Percentiles rank a stretch among this genome's conserved stretches.
Conservation (phyloP, 352 stramenopile species). For the Peronospora belbahrii region DNA sequence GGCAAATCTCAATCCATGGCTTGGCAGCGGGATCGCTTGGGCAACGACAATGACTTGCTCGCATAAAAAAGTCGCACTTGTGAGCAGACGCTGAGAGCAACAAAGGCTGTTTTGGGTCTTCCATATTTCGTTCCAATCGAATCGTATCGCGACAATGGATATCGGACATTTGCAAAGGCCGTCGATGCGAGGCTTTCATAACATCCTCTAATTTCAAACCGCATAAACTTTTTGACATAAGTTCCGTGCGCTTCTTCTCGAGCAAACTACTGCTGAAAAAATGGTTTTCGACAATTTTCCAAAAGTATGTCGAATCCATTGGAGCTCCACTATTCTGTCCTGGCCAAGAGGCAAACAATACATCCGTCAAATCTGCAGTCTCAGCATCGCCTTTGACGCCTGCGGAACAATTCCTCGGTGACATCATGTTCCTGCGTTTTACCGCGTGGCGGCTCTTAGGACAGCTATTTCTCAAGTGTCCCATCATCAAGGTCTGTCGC, state of each 20-base stretch:
- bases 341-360: slow-evolving; percentile 79
- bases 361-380: slow-evolving; percentile 44
- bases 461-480: slow-evolving; percentile 57
- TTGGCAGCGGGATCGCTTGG: slow-evolving; percentile 43
- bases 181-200: slow-evolving; percentile 28
- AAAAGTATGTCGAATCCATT: slow-evolving; percentile 76
- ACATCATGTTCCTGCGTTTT: slow-evolving; percentile 36
- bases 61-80: slow-evolving; percentile 78
- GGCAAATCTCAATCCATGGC: slow-evolving; percentile 38
- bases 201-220: slow-evolving; percentile 65
- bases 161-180: slow-evolving; percentile 27
- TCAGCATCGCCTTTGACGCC: slow-evolving; percentile 25
- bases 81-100: slow-evolving; percentile 47
- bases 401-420: slow-evolving; percentile 3
- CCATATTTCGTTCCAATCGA: slow-evolving; percentile 39
- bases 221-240: slow-evolving; percentile 55
- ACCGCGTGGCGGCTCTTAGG: slow-evolving; percentile 24
- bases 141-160: slow-evolving; percentile 62
- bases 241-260: slow-evolving; percentile 65
- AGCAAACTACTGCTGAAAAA: slow-evolving; percentile 64
- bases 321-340: slow-evolving; percentile 55
- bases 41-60: slow-evolving; percentile 54
- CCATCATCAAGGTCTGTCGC: slow-evolving; percentile 58
- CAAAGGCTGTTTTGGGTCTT: slow-evolving; percentile 26
- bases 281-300: slow-evolving; percentile 55